Percentiles rank a stretch among this genome's conserved stretches.
Evolutionary conservation across 129 eudicot genomes (phyloP).

Genomic region (Saussurea involucrata): DNA sequence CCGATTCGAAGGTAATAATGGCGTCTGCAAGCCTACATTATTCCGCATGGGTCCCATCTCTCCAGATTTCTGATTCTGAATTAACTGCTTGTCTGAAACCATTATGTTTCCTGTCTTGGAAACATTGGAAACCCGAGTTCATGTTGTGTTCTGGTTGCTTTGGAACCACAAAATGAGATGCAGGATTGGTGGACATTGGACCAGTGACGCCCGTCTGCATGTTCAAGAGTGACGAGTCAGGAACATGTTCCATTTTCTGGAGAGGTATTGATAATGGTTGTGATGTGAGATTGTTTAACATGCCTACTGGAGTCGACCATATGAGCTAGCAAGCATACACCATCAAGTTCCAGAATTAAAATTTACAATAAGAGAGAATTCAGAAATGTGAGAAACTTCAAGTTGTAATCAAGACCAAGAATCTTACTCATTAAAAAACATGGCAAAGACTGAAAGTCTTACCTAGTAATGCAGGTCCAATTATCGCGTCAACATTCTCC

Average conservation of each 20-base stretch:
- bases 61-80: slow-evolving; percentile 12
- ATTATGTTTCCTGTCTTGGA: slow-evolving; percentile 12
- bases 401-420: too few species aligned
- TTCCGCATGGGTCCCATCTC: slow-evolving; percentile 12
- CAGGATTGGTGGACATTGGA: slow-evolving; percentile 26
- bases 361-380: background rate
- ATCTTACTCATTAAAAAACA: too few species aligned
- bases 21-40: slow-evolving; percentile 26
- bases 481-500: too few species aligned
- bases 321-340: background rate
- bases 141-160: slow-evolving; percentile 13
- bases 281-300: slow-evolving; percentile 49
- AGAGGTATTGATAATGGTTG: slow-evolving; percentile 35
- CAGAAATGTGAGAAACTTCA: slow-evolving; percentile 3
- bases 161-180: slow-evolving; percentile 26
- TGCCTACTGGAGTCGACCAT: slow-evolving; percentile 21
- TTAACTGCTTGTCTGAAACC: slow-evolving; percentile 11
- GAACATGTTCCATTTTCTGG: slow-evolving; percentile 38
- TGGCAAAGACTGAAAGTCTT: too few species aligned
- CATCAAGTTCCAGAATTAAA: slow-evolving; percentile 14
- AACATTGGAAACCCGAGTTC: slow-evolving; percentile 18
- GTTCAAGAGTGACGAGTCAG: slow-evolving; percentile 32
- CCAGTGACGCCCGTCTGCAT: slow-evolving; percentile 28
- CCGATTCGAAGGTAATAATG: slow-evolving; percentile 44
- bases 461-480: too few species aligned